Evolutionary conservation across 192 early-diverging fungal genomes (phyloP).

Genomic region (Rhizophagus prolifer): DNA sequence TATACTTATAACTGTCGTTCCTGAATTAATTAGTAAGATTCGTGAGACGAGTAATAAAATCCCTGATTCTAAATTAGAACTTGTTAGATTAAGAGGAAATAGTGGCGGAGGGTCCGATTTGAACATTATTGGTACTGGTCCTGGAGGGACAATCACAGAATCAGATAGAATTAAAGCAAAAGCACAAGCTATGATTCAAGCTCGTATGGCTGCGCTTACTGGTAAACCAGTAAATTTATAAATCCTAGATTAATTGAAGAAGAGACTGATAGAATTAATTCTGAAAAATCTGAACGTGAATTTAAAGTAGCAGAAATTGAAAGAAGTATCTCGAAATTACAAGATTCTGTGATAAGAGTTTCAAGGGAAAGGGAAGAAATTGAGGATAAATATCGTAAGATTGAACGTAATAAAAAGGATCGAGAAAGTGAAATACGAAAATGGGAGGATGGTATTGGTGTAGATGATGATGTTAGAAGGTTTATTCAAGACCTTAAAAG

Average conservation of each 20-base stretch:
- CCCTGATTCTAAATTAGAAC: conserved; percentile 43
- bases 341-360: conserved; percentile 37
- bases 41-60: conserved; percentile 49
- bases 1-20: conserved; percentile 39
- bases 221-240: conserved; percentile 39
- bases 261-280: conserved; percentile 39
- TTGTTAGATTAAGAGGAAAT: conserved; percentile 37
- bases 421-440: conserved; percentile 35
- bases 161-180: conserved; percentile 54
- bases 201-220: conserved; percentile 50
- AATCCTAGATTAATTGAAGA: conserved; percentile 39
- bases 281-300: conserved; percentile 45
- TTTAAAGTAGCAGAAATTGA: conserved; percentile 44
- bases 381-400: conserved; percentile 33
- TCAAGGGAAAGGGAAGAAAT: conserved; percentile 39
- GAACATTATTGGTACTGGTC: conserved; percentile 51
- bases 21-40: conserved; percentile 40
- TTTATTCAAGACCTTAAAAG: conserved; percentile 49
- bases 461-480: conserved; percentile 40
- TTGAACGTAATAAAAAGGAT: conserved; percentile 17
- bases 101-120: conserved; percentile 17
- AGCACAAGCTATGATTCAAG: conserved; percentile 52
- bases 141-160: conserved; percentile 51
- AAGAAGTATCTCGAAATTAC: conserved; percentile 42
- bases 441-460: conserved; percentile 50